Base-by-base conservation (phyloP, 805 yeast species). In the Starmerella floris region DNA sequence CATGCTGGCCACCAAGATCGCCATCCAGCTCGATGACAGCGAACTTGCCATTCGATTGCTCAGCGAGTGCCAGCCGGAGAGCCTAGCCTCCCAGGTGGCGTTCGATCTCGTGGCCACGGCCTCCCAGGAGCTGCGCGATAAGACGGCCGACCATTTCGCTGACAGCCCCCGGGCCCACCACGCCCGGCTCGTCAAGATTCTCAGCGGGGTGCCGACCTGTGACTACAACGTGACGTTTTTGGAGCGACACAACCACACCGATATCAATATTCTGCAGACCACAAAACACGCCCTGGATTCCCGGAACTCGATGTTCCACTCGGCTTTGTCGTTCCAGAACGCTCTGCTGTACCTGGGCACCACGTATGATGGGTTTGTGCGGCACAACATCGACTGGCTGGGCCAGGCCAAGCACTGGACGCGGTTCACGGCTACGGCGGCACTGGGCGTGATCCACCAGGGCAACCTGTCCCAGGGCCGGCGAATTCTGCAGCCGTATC, bases 331-430 rank as follows among this genome's bases (percentile, higher is more conserved):
- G 37, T 85, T 91, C 59, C 78, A 91, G 42, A 88, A 85, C 57
- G 96, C 96, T 0, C 84, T 85, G 58, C 73, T 88, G 74, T 95
- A 87, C 61, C 83, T 91, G 30, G 98, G 97, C 44, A 91, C 98
- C 13, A 83, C 97, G 8, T 93, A 83, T 56, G 96, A 91, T 60
- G 76, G 85, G 0, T 91, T 91, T 57, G 81, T 88, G 64, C 73
- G 95, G 60, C 73, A 79, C 35, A 91, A 91, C 58, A 68, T 85
- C 56, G 95, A 88, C 56, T 91, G 97, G 96, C 69, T 91, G 52
- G 93, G 94, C 35, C 83, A 85, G 63, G 96, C 98, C n/a, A 79
- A 88, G 37, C 85, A 88, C 62, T 91, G 98, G 98, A 85, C 96
- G 5, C 91, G 88, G 59, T 91, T 91, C 61, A 77, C 95, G 0